Percentiles rank a stretch among this genome's conserved stretches.
These are phyloP conservation scores for Ilex asprella DNA, from an alignment of 257 asterid species.

Conservation along the genomic window DNA sequence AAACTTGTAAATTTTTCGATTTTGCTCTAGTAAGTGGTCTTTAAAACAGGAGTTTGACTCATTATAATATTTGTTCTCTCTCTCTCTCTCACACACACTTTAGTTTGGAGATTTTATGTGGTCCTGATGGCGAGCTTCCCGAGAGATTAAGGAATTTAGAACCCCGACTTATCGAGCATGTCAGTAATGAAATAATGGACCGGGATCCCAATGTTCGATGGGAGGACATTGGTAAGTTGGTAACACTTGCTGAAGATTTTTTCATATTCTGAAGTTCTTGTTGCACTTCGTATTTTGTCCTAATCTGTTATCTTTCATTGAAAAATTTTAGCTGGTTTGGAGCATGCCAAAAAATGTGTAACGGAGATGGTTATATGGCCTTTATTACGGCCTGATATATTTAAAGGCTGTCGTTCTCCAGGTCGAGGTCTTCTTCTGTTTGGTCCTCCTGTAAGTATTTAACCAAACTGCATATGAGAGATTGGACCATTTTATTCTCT, in stretches of 20 bases:
- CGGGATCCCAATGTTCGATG: constrained; percentile 98
- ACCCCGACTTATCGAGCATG: constrained; percentile 90
- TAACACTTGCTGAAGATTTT: neutral
- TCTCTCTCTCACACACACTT: constrained; percentile 10
- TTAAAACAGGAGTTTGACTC: too few species aligned
- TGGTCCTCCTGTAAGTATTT: constrained; percentile 93
- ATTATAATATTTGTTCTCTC: too few species aligned
- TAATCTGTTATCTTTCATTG: constrained; percentile 11
- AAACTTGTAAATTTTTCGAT: too few species aligned
- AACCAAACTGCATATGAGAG: constrained; percentile 7
- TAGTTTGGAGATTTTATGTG: constrained; percentile 84
- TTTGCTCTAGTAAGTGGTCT: too few species aligned
- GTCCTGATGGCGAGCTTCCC: constrained; percentile 98
- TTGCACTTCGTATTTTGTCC: constrained; percentile 1
- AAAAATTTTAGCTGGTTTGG: constrained; percentile 72
- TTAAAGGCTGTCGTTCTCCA: constrained; percentile 97
- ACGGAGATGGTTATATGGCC: constrained; percentile 99
- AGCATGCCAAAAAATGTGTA: constrained; percentile 97
- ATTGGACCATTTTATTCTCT: constrained; percentile 9
- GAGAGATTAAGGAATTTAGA: constrained; percentile 92
- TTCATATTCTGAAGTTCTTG: neutral
- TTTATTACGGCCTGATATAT: constrained; percentile 90
- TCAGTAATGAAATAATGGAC: constrained; percentile 98
- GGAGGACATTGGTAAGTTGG: constrained; percentile 76
- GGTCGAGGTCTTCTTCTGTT: constrained; percentile 99